Evolutionary conservation across 306 rosid species (phyloP), one percentile per base, ranked within the genome.

Genomic region (Quercus robur): DNA sequence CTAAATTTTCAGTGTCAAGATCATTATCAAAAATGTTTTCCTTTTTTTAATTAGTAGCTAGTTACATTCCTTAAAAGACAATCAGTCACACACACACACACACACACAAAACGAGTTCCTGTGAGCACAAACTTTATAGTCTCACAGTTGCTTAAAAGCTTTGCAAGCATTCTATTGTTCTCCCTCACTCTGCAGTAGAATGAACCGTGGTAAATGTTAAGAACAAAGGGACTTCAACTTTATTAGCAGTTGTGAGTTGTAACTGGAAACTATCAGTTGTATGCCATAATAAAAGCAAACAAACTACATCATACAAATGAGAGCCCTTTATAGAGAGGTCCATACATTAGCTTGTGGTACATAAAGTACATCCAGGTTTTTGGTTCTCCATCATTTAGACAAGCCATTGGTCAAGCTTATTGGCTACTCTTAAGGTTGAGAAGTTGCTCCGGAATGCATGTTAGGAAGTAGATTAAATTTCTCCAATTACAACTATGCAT

Each of bases 361-460:
- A 68, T 31, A n/a, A 52, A 57, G 14, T 80, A 73, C 74, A 84
- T 38, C 81, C 73, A 74, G 77, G 38, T 69, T n/a, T 21, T 78
- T 72, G 28, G 13, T 58, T 77, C 71, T 56, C 41, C 70, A 77
- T n/a, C 62, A 49, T 70, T 72, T 77, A 67, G 66, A 80, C 58
- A 77, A 31, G 75, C 73, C 44, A 67, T 56, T 12, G 18, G 26
- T 23, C 74, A 79, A 75, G 79, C 59, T 85, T 35, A 80, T 55
- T 64, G 26, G 35, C 75, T 54, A 70, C 74, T 77, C 68, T 75
- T 38, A 78, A 70, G 79, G 73, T 79, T 83, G 78, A 81, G 28
- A 59, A 76, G 81, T 67, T 14, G 20, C 35, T 26, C 52, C 51
- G 51, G 80, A 20, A 62, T 69, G 33, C 75, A 52, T 41, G 77